Evolutionary conservation across 257 asterid genomes (phyloP), one percentile per base, ranked within the genome.

Genomic region (Solanum arcanum): DNA sequence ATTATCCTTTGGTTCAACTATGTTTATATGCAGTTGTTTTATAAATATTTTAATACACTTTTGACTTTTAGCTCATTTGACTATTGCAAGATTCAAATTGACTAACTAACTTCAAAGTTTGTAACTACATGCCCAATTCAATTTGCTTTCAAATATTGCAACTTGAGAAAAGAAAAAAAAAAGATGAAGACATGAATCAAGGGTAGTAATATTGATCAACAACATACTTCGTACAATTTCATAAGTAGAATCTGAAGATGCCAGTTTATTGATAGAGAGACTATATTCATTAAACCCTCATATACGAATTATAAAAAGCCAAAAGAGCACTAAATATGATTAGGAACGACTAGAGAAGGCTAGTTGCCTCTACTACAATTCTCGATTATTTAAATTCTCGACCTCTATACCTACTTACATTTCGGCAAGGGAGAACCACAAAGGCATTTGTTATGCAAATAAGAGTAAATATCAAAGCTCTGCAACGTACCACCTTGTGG

Each of bases 391-490:
- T 15, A 10, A 11, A 62, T 41, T 9, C 23, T 3, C 59, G 59
- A 47, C 5, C 83, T 2, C 25, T 64, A 11, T 21, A 77, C 11
- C 27, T 12, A 77, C 37, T 77, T 47, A 47, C 98, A 93, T 6
- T 84, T 86, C 0, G 94, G 91, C 87, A 94, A 86, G 5, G 95
- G 96, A 83, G 93, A 86, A 12, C 97, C 95, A 27, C 96, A 92
- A 81, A 93, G 72, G 70, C 97, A 94, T 60, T 78, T 87, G 69
- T 94, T 94, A 25, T 92, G 94, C 20, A 83, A 74, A 86, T 88
- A 94, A 0, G 88, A 37, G 2, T 88, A 31, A 7, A 12, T 5
- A 5, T 87, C 94, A 12, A 92, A 88, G 5, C 68, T 47, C 90
- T 92, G 96, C 88, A 92, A 42, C 72, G 86, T 87, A 9, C 95